Base-by-base conservation (phyloP, 2,329 filamentous ascomycete species). In the Onygena corvina region DNA sequence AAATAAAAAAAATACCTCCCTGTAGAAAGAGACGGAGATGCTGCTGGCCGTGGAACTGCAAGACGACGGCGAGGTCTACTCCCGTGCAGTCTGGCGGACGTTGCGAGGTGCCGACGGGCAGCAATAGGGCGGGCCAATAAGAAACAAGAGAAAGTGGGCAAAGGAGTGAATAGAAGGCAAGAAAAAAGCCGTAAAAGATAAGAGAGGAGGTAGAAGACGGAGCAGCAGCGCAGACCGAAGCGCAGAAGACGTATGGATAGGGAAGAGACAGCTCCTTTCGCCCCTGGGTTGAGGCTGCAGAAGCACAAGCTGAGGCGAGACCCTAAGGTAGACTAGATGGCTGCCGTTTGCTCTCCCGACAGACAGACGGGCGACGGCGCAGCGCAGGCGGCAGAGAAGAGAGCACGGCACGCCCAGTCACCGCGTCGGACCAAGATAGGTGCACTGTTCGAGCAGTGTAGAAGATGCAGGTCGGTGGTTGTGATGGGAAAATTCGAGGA, bases 91-190 rank as follows among this genome's bases (percentile, higher is more conserved):
- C n/a, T n/a, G n/a, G n/a, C n/a, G n/a, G n/a, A n/a, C n/a, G n/a
- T n/a, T n/a, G n/a, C n/a, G n/a, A n/a, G n/a, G n/a, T n/a, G n/a
- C n/a, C n/a, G n/a, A n/a, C n/a, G n/a, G n/a, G n/a, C n/a, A n/a
- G n/a, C n/a, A n/a, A n/a, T n/a, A n/a, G n/a, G n/a, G n/a, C n/a
- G n/a, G n/a, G n/a, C n/a, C n/a, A n/a, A n/a, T n/a, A n/a, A n/a
- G n/a, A 12, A 35, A 21, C 23, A 31, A 33, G 11, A 31, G 34
- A 47, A 33, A 34, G 45, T 30, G 21, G 31, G 45, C 33, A 29
- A 12, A 36, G 38, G 27, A 35, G 44, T 18, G 49, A 44, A 14
- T 35, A 42, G 52, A n/a, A 18, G 45, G 44, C 27, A 47, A 23
- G 40, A 47, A n/a, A 18, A 40, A 47, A 33, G 23, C 30, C n/a